phyloP scores from a whole-genome alignment of 2,329 filamentous ascomycete genomes.

The Fusarium palustre region DNA sequence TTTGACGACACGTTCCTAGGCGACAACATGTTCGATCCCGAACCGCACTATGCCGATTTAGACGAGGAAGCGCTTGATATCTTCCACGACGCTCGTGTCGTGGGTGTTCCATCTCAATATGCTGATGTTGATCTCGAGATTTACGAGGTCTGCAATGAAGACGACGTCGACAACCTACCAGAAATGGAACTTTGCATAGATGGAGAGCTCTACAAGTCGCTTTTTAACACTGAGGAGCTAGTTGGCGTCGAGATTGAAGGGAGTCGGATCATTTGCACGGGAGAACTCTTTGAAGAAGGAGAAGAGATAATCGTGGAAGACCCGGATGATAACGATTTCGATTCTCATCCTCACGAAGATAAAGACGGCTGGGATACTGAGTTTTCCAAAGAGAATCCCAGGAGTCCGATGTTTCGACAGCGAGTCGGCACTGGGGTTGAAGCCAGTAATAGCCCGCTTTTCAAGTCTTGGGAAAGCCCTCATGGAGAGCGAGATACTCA shows the following conservation, averaged over 20 bases:
- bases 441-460: background rate
- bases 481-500: background rate
- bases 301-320: conserved; percentile 8
- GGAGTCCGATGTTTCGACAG: too few relatives aligned
- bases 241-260: conserved; percentile 48
- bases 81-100: conserved; percentile 46
- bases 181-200: conserved; percentile 50
- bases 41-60: conserved; percentile 39
- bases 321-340: background rate
- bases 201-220: conserved; percentile 42
- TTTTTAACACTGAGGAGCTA: conserved; percentile 38
- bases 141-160: conserved; percentile 46
- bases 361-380: background rate
- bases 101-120: conserved; percentile 3
- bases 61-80: conserved; percentile 42
- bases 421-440: background rate
- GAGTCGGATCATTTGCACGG: conserved; percentile 36
- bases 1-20: conserved; percentile 28
- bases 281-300: conserved; percentile 25
- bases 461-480: background rate
- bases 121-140: conserved; percentile 48
- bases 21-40: conserved; percentile 38
- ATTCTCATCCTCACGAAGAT: background rate
- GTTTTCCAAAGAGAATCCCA: background rate
- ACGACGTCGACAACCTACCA: conserved; percentile 44